Conservation (phyloP, 192 early-diverging fungal species). For the Podila minutissima region DNA sequence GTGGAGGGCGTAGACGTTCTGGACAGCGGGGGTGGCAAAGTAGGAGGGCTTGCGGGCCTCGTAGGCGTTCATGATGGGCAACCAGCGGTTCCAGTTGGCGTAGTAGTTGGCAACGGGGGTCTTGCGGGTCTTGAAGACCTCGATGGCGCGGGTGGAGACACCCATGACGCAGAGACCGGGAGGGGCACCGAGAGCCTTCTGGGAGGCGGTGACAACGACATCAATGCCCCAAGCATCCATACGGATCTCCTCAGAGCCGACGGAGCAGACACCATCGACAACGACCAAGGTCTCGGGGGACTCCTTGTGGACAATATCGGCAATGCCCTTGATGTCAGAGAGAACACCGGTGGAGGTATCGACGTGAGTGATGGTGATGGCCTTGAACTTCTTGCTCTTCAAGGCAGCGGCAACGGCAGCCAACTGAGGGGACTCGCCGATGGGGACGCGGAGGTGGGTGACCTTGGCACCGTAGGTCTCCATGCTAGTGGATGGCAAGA, state of each 20-base stretch:
- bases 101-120: slow-evolving; percentile 90
- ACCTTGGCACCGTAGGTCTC: slow-evolving; percentile 91
- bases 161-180: slow-evolving; percentile 93
- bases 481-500: slow-evolving; percentile 57
- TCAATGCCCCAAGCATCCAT: slow-evolving; percentile 95
- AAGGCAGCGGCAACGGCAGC: slow-evolving; percentile 76
- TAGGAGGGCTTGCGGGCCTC: slow-evolving; percentile 92
- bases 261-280: slow-evolving; percentile 96
- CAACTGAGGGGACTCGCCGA: slow-evolving; percentile 76
- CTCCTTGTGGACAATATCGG: slow-evolving; percentile 72
- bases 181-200: slow-evolving; percentile 96
- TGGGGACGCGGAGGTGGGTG: slow-evolving; percentile 73
- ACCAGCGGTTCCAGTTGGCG: slow-evolving; percentile 92
- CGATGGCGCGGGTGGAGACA: slow-evolving; percentile 79
- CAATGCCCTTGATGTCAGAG: slow-evolving; percentile 80
- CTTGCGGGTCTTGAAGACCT: slow-evolving; percentile 75
- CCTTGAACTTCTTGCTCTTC: slow-evolving; percentile 75
- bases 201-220: slow-evolving; percentile 91
- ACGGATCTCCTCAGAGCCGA: slow-evolving; percentile 91
- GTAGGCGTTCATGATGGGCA: slow-evolving; percentile 97
- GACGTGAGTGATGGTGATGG: slow-evolving; percentile 94
- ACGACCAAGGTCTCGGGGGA: slow-evolving; percentile 91
- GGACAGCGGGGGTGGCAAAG: slow-evolving; percentile 98
- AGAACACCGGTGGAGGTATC: slow-evolving; percentile 97
- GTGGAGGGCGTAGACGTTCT: slow-evolving; percentile 90